Evolutionary conservation across 75 land plant species (phyloP).

Genomic region (Pinus tabuliformis): DNA sequence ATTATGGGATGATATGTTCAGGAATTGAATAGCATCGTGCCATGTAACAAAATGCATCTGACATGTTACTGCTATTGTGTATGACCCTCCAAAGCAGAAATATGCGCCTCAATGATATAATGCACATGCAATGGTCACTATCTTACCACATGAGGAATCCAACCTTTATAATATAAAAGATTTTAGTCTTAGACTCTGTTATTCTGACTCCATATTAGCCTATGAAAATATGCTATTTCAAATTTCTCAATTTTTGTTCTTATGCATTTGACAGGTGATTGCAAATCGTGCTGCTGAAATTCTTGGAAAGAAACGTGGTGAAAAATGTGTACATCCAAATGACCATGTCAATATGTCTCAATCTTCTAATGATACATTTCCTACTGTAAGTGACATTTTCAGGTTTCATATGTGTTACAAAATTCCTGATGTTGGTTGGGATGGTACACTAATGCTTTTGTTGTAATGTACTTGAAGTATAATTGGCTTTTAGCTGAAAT

Average conservation of each 20-base stretch:
- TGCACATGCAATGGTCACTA: background rate
- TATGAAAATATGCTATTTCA: background rate
- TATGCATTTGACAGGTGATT: slow-evolving; percentile 63
- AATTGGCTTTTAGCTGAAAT: slow-evolving; percentile 11
- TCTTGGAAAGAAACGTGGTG: slow-evolving; percentile 81
- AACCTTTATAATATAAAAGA: background rate
- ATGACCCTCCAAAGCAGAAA: background rate
- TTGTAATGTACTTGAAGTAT: background rate
- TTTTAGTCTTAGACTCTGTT: background rate
- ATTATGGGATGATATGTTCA: background rate
- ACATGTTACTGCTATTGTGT: background rate
- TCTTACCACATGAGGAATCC: background rate
- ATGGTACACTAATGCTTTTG: background rate
- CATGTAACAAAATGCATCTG: background rate
- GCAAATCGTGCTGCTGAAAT: slow-evolving; percentile 97
- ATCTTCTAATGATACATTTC: slow-evolving; percentile 98
- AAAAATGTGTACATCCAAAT: slow-evolving; percentile 94
- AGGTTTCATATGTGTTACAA: background rate
- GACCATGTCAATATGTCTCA: slow-evolving; percentile 95
- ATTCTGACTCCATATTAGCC: background rate
- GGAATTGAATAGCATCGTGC: background rate
- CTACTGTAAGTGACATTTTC: slow-evolving; percentile 60
- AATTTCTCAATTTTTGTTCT: background rate
- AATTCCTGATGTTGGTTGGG: background rate
- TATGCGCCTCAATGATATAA: background rate